Base-by-base conservation (phyloP, 192 early-diverging fungal genomes). In the Backusella psychrophila region DNA sequence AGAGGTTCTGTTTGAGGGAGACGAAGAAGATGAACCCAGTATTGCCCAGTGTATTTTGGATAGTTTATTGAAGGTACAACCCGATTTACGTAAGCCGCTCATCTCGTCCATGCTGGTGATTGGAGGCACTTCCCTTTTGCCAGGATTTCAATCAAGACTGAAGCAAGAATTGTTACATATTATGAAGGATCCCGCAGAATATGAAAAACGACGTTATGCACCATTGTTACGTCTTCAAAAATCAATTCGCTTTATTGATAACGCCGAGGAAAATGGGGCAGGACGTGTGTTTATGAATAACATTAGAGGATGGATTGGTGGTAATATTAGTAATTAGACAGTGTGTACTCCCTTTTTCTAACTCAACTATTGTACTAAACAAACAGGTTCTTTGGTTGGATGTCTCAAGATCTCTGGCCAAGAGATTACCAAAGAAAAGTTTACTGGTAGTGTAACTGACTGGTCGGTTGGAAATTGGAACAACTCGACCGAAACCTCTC, bases 291-390 rank as follows among this genome's bases (percentile, higher is more conserved):
- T 95, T 82, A 82, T 82, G 68, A 79, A 85, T 15, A 92, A 93
- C 69, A 85, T 90, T n/a, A 84, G 92, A 1, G 81, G 87, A 8
- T 97, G 96, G 96, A 88, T 95, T 74, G 96, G 96, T 17, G 90
- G 87, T 80, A 76, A 78, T 39, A 39, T 1, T 39, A 39, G 11
- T 39, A 8, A 12, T 12, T 11, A 21, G 26, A 44, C 39, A 11
- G 26, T 12, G 33, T 5, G 15, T 66, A 15, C 0, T 31, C 17
- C 46, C 5, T n/a, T 49, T 49, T 19, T 44, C 15, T 66, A 66
- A 66, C 63, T n/a, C 26, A 15, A 36, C 39, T 75, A 31, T 52
- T 65, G 52, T 69, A 31, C 17, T n/a, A 15, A 36, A 33, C 35
- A 39, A 36, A 31, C 35, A 88, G 90, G 88, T 7, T 95, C 95